phyloP scores from a whole-genome alignment of 2,329 filamentous ascomycete genomes.

The Aspergillus puulaauensis region DNA sequence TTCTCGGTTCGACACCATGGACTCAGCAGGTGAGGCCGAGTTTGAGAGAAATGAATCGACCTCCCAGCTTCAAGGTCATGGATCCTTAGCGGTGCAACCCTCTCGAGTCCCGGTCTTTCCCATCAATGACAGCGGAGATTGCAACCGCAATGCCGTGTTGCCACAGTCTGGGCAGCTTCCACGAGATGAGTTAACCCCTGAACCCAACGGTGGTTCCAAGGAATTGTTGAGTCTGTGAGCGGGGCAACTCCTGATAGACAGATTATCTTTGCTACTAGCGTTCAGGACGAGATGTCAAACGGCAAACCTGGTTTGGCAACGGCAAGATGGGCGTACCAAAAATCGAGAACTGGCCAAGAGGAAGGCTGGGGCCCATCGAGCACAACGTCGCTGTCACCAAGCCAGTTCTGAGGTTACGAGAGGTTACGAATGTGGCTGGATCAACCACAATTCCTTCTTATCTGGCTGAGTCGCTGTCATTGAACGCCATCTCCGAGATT shows the following conservation, averaged over 20 bases:
- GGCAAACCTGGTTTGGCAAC: constrained; percentile 8
- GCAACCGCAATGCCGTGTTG: not conserved
- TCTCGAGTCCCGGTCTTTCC: not conserved
- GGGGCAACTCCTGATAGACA: not conserved
- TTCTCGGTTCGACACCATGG: not conserved
- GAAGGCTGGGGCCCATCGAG: not conserved
- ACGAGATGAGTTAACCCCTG: constrained; percentile 1
- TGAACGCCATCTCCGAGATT: not conserved
- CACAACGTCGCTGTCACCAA: not conserved
- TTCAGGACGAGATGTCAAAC: constrained; percentile 10
- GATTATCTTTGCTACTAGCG: constrained; percentile 2
- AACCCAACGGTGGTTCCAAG: not conserved
- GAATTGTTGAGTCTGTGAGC: not conserved
- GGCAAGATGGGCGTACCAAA: not conserved
- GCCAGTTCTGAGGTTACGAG: not conserved
- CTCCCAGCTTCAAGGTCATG: not conserved
- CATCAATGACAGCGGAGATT: constrained; percentile 1
- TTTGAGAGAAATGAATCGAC: not conserved
- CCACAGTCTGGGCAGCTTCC: too few relatives aligned
- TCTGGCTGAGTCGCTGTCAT: not conserved
- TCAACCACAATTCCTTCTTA: not conserved
- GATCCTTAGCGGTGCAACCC: not conserved
- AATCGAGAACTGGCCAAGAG: not conserved
- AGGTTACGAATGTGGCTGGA: not conserved
- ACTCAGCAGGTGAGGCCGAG: not conserved